Percentiles rank a stretch among this genome's conserved stretches.
phyloP scores from a whole-genome alignment of 2,329 filamentous ascomycete genomes.

The Venturia asperata region DNA sequence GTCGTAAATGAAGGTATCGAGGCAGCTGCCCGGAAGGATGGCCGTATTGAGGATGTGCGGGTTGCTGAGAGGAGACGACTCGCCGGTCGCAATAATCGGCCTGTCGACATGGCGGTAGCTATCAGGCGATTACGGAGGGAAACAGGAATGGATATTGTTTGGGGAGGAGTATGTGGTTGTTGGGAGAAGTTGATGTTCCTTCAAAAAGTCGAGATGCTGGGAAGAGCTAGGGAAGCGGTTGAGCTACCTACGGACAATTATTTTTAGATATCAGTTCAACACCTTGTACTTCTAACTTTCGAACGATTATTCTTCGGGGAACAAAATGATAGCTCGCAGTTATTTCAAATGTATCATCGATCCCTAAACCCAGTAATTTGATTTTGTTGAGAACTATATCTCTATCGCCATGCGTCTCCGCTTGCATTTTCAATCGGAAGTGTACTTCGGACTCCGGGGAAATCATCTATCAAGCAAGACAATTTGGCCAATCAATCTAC shows the following conservation, averaged over 20 bases:
- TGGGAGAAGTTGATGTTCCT: slow-evolving; percentile 3
- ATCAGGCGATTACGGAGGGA: slow-evolving; percentile 24
- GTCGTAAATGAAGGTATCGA: slow-evolving; percentile 42
- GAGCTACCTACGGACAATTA: not conserved
- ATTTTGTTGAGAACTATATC: not conserved
- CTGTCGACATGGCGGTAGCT: slow-evolving; percentile 45
- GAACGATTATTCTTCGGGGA: not conserved
- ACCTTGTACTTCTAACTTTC: not conserved
- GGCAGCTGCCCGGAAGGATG: slow-evolving; percentile 44
- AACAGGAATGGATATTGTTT: not conserved
- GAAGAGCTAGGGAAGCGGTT: not conserved
- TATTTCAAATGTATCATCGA: not conserved
- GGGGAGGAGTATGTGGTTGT: not conserved
- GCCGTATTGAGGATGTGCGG: slow-evolving; percentile 45
- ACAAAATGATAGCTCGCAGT: not conserved
- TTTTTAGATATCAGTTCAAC: not conserved
- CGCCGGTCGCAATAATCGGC: slow-evolving; percentile 58
- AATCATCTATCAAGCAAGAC: not conserved
- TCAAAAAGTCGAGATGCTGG: not conserved
- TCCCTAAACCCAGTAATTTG: not conserved
- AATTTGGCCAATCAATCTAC: not conserved
- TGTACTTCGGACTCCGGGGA: not conserved
- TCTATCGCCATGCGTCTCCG: not conserved
- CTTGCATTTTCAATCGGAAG: not conserved
- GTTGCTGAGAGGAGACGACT: slow-evolving; percentile 54